Evolutionary conservation across 441 rosid species (phyloP).

Genomic region (Brassica hybrid): DNA sequence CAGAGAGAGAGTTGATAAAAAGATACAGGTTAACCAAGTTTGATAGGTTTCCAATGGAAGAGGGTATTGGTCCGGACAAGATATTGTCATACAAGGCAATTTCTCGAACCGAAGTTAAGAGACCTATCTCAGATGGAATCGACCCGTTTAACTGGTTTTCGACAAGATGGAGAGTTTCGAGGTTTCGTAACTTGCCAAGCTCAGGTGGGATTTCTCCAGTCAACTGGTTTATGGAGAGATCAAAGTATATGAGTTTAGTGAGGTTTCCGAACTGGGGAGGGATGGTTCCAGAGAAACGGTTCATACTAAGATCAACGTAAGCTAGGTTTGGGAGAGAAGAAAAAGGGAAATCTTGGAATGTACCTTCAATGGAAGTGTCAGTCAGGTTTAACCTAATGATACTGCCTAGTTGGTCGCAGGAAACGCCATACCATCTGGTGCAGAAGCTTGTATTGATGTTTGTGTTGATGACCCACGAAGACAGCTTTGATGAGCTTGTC

Average conservation of each 20-base stretch:
- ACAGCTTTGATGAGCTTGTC: slow-evolving; percentile 19
- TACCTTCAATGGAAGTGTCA: slow-evolving; percentile 37
- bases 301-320: slow-evolving; percentile 26
- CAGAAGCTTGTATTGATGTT: slow-evolving; percentile 3
- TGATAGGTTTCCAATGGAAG: slow-evolving; percentile 35
- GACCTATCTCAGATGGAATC: slow-evolving; percentile 58
- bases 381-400: slow-evolving; percentile 32
- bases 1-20: slow-evolving; percentile 2
- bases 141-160: slow-evolving; percentile 37
- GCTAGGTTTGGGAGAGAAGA: slow-evolving; percentile 36
- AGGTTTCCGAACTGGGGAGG: slow-evolving; percentile 33
- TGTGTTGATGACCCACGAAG: slow-evolving; percentile 28
- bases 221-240: slow-evolving; percentile 11
- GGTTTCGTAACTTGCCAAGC: slow-evolving; percentile 21
- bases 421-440: slow-evolving; percentile 34
- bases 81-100: slow-evolving; percentile 47
- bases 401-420: slow-evolving; percentile 18
- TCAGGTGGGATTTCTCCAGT: slow-evolving; percentile 17
- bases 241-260: slow-evolving; percentile 33
- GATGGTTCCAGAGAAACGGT: slow-evolving; percentile 31
- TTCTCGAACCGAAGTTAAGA: slow-evolving; percentile 39
- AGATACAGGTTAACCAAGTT: slow-evolving; percentile 7
- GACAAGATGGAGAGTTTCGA: slow-evolving; percentile 41
- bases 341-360: slow-evolving; percentile 38
- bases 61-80: slow-evolving; percentile 40